A percentile compares a stretch with the other conserved stretches of the same genome.
Conservation (phyloP, 345 rosid genomes). For the Turnera subulata region DNA sequence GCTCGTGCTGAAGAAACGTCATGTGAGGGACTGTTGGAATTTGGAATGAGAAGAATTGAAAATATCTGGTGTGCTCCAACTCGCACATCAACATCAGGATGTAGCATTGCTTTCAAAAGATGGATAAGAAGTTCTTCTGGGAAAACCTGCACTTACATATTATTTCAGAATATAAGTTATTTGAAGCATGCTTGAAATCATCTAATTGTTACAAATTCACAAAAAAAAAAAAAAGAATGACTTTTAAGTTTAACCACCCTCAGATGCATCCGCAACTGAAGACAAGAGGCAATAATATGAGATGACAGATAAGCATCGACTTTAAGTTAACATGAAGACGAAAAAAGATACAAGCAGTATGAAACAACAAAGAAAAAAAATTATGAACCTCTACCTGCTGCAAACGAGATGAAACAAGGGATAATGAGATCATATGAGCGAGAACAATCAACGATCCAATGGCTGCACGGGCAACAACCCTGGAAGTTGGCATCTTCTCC, state of each 20-base stretch:
- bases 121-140: constrained; percentile 81
- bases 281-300: no score
- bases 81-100: constrained; percentile 78
- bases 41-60: constrained; percentile 72
- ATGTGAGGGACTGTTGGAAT: constrained; percentile 39
- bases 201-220: no score
- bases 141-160: constrained; percentile 45
- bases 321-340: not conserved
- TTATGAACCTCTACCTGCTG: constrained; percentile 51
- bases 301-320: no score
- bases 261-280: no score
- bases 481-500: constrained; percentile 78
- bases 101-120: constrained; percentile 80
- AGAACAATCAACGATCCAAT: constrained; percentile 74
- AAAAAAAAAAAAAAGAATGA: no score
- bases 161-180: not conserved
- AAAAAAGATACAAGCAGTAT: not conserved
- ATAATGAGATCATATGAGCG: constrained; percentile 72
- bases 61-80: constrained; percentile 85
- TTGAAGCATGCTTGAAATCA: not conserved
- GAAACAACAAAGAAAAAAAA: not conserved
- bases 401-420: constrained; percentile 43
- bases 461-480: constrained; percentile 68
- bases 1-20: constrained; percentile 51
- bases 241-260: no score